phyloP scores from a whole-genome alignment of 805 yeast genomes.

The Hanseniaspora meyeri region DNA sequence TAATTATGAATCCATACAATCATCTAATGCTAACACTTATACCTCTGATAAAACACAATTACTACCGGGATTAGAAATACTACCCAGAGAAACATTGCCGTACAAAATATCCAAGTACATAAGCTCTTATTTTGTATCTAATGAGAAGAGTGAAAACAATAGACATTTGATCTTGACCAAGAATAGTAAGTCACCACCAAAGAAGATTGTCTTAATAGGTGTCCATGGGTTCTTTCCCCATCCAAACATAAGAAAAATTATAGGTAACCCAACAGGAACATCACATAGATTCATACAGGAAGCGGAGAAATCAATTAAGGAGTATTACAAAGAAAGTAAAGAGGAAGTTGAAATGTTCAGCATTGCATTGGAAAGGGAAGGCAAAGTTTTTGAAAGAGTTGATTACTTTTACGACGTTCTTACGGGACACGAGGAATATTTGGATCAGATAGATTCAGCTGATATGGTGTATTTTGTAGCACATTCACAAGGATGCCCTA shows the following conservation, averaged over 20 bases:
- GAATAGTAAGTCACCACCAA: conserved; percentile 22
- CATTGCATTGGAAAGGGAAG: conserved; percentile 88
- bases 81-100: neutral
- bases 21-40: neutral
- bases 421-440: conserved; percentile 41
- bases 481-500: conserved; percentile 95
- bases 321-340: conserved; percentile 39
- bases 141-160: neutral
- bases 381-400: conserved; percentile 76
- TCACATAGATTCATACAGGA: conserved; percentile 81
- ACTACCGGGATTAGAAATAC: neutral
- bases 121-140: neutral
- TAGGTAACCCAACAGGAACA: conserved; percentile 95
- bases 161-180: neutral
- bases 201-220: conserved; percentile 70
- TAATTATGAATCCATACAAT: neutral
- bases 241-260: conserved; percentile 64
- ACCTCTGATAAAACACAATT: conserved; percentile 2
- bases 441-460: conserved; percentile 40
- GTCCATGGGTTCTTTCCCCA: conserved; percentile 96
- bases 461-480: conserved; percentile 86
- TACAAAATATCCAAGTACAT: neutral
- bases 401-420: conserved; percentile 64
- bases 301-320: conserved; percentile 64
- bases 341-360: conserved; percentile 49